phyloP scores from a whole-genome alignment of 371 early-diverging fungal species.

The Mucor piriformis region DNA sequence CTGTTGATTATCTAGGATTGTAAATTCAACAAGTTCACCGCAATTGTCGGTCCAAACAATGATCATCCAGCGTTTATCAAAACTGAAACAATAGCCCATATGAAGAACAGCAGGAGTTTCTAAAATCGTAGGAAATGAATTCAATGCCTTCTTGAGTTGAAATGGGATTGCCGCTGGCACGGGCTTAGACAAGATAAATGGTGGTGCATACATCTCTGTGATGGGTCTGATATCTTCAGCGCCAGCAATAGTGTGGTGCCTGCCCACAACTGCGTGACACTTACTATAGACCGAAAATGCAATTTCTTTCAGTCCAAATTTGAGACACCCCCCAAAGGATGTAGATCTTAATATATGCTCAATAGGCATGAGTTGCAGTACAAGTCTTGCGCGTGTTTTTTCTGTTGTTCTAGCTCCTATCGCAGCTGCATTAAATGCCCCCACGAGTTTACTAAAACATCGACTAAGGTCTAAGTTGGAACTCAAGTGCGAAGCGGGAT shows the following conservation, averaged over 20 bases:
- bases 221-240: not conserved
- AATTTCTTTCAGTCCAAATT: constrained; percentile 61
- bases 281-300: constrained; percentile 67
- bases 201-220: constrained; percentile 53
- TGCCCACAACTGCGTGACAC: constrained; percentile 45
- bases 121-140: constrained; percentile 30
- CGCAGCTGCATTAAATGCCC: constrained; percentile 9
- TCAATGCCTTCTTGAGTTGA: constrained; percentile 38
- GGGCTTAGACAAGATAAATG: constrained; percentile 55
- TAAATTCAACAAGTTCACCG: constrained; percentile 59
- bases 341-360: constrained; percentile 60
- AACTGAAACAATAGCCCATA: constrained; percentile 59
- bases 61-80: constrained; percentile 59
- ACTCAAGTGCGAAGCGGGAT: constrained; percentile 52
- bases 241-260: constrained; percentile 3
- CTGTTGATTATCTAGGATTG: constrained; percentile 22
- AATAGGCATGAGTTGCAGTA: constrained; percentile 61
- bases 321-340: constrained; percentile 56
- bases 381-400: constrained; percentile 41
- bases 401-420: not conserved
- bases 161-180: constrained; percentile 44
- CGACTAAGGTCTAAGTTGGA: constrained; percentile 58
- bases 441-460: constrained; percentile 57
- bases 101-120: constrained; percentile 51
- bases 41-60: constrained; percentile 65